Percentiles rank a stretch among this genome's conserved stretches.
Evolutionary conservation across 495 filamentous ascomycete species (phyloP).

Genomic region (Penicillium paradoxum): DNA sequence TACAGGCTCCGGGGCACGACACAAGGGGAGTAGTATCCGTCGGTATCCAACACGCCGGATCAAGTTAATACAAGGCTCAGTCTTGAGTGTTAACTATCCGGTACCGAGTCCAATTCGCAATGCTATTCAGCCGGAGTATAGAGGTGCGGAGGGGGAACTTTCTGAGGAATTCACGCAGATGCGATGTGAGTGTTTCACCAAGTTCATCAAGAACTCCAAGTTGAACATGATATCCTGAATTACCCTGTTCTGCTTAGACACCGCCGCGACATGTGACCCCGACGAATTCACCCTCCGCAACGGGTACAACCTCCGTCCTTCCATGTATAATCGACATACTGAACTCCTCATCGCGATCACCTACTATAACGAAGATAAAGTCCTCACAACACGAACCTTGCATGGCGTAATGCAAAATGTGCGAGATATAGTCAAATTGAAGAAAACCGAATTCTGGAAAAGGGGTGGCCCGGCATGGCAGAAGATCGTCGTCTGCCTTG

Average conservation of each 20-base stretch:
- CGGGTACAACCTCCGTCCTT: slow-evolving; percentile 95
- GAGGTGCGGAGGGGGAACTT: slow-evolving; percentile 72
- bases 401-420: slow-evolving; percentile 99
- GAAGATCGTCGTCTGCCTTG: slow-evolving; percentile 94
- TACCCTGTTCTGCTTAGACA: slow-evolving; percentile 51
- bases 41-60: slow-evolving; percentile 92
- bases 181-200: slow-evolving; percentile 57
- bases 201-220: neutral
- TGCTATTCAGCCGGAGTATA: slow-evolving; percentile 85
- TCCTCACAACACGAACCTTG: slow-evolving; percentile 81
- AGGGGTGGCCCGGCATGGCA: slow-evolving; percentile 98
- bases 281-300: slow-evolving; percentile 98
- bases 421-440: slow-evolving; percentile 92
- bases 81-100: slow-evolving; percentile 94
- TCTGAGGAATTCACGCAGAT: slow-evolving; percentile 96
- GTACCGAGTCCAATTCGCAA: slow-evolving; percentile 97
- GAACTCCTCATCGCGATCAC: slow-evolving; percentile 96
- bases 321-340: slow-evolving; percentile 98
- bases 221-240: neutral
- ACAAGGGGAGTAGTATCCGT: slow-evolving; percentile 35
- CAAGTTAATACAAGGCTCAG: slow-evolving; percentile 89
- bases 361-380: slow-evolving; percentile 98
- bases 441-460: slow-evolving; percentile 98
- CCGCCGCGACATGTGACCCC: slow-evolving; percentile 94
- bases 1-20: neutral